These are phyloP conservation scores for Citrus cavaleriei DNA, from an alignment of 345 rosid genomes.

Conservation along the genomic window DNA sequence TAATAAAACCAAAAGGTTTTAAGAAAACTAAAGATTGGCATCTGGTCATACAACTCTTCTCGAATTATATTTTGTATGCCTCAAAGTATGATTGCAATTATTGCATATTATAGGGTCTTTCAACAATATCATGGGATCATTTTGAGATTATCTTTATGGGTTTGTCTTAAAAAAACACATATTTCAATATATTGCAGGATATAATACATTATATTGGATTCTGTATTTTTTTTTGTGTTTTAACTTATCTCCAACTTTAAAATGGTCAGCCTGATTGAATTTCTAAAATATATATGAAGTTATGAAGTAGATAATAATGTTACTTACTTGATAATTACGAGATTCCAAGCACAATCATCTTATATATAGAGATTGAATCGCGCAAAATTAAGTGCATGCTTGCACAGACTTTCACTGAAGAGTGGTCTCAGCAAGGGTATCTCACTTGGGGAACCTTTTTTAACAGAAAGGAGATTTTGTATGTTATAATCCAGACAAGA, in stretches of 20 bases:
- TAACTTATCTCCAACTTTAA: too few relatives aligned
- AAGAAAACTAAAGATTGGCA: background rate
- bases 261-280: too few relatives aligned
- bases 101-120: background rate
- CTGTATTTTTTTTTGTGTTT: too few relatives aligned
- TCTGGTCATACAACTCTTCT: background rate
- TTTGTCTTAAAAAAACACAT: too few relatives aligned
- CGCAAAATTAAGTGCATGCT: background rate
- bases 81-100: background rate
- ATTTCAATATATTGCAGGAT: too few relatives aligned
- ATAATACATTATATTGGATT: too few relatives aligned
- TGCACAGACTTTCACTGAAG: constrained; percentile 1
- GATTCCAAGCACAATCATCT: background rate
- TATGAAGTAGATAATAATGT: background rate
- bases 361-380: background rate
- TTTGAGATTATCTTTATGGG: background rate
- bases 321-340: background rate
- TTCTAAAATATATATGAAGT: too few relatives aligned
- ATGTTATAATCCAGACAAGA: constrained; percentile 15
- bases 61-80: background rate
- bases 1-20: background rate
- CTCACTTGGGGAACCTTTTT: background rate
- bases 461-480: constrained; percentile 12
- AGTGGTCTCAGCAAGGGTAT: background rate
- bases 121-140: background rate